phyloP scores from a whole-genome alignment of 768 basidiomycete genomes.

The Austroboletus festivus region DNA sequence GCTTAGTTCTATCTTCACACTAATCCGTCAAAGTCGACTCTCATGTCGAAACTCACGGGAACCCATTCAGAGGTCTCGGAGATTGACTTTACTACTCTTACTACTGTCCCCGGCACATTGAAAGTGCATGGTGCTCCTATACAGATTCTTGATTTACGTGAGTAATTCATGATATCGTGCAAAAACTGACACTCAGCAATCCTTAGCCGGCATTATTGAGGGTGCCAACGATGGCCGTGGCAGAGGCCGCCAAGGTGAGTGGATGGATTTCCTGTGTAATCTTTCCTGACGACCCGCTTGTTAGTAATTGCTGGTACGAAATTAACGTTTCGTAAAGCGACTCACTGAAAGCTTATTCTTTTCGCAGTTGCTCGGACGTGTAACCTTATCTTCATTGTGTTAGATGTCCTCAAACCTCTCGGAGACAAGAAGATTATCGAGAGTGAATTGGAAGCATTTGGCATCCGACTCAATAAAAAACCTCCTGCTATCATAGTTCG shows the following conservation, averaged over 20 bases:
- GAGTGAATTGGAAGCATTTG: conserved; percentile 94
- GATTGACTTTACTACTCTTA: conserved; percentile 95
- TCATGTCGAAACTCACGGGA: conserved; percentile 95
- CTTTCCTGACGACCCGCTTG: conserved; percentile 7
- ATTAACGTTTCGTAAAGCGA: conserved; percentile 4
- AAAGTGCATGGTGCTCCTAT: conserved; percentile 96
- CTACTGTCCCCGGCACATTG: conserved; percentile 92
- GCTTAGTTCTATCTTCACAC: not conserved
- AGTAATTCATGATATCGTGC: conserved; percentile 30
- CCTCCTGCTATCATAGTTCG: conserved; percentile 84
- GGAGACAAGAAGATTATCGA: conserved; percentile 93
- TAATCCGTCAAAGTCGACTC: conserved; percentile 60
- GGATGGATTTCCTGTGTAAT: conserved; percentile 9
- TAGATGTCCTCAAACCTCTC: conserved; percentile 97
- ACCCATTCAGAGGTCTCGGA: conserved; percentile 95
- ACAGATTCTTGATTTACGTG: conserved; percentile 90
- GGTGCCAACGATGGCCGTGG: conserved; percentile 96
- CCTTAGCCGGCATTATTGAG: conserved; percentile 90
- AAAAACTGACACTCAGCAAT: conserved; percentile 13
- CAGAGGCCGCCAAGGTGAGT: conserved; percentile 87
- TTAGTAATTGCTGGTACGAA: conserved; percentile 73
- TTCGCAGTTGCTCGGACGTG: conserved; percentile 89
- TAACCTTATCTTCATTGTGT: conserved; percentile 96
- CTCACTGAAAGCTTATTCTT: conserved; percentile 2
- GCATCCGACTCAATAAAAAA: conserved; percentile 92